These are phyloP conservation scores for Aspergillus jensenii DNA, from an alignment of 2,329 filamentous ascomycete genomes.

Conservation along the genomic window DNA sequence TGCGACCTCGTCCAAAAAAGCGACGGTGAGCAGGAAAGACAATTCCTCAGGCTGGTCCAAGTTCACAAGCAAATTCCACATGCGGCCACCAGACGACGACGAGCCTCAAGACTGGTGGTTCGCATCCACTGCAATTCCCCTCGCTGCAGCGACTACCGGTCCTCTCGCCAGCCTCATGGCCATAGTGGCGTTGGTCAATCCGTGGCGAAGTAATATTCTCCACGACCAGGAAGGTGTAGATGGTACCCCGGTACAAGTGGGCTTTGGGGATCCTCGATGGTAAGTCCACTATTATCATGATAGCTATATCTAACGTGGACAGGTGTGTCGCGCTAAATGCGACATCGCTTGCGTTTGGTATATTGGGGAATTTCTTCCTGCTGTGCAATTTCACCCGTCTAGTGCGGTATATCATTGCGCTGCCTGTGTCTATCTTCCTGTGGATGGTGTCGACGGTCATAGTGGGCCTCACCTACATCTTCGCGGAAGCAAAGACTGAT, in stretches of 20 bases:
- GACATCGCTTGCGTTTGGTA: constrained; percentile 70
- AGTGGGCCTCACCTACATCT: constrained; percentile 36
- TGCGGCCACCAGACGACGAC: constrained; percentile 44
- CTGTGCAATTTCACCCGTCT: constrained; percentile 82
- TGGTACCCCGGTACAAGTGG: constrained; percentile 49
- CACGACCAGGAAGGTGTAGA: constrained; percentile 50
- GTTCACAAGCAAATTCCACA: constrained; percentile 26
- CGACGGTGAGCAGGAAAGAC: no score
- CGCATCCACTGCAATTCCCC: constrained; percentile 60
- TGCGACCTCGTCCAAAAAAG: no score
- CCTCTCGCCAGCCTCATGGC: constrained; percentile 86
- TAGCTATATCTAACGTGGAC: background rate
- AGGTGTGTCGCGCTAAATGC: constrained; percentile 76
- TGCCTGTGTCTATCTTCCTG: constrained; percentile 78
- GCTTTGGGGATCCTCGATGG: constrained; percentile 70
- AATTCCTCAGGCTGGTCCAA: no score
- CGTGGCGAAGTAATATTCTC: constrained; percentile 64
- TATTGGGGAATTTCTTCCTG: constrained; percentile 77
- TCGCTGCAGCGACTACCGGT: constrained; percentile 80
- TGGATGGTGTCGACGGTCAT: constrained; percentile 68
- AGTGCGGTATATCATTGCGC: constrained; percentile 76
- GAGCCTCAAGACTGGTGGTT: constrained; percentile 51
- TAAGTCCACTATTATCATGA: constrained; percentile 32
- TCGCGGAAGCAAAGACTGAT: no score
- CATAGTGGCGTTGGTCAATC: constrained; percentile 78